Evolutionary conservation across 2,329 filamentous ascomycete genomes (phyloP).

Genomic region (Cordyceps pruinosa): DNA sequence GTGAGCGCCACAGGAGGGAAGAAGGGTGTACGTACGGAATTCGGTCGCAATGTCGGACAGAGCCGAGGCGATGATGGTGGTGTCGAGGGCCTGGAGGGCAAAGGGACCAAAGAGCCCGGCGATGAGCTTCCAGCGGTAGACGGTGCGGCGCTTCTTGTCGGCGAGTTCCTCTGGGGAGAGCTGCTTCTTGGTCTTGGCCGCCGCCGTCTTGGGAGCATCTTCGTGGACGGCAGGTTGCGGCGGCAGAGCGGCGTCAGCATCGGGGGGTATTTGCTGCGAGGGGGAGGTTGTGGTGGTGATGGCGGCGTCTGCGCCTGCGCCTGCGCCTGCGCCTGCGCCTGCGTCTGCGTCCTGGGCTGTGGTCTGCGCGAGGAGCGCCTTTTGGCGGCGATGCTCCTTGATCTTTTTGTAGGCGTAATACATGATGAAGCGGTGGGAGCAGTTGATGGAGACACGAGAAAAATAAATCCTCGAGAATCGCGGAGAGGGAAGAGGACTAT

Average conservation of each 20-base stretch:
- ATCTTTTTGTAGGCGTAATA: constrained; percentile 8
- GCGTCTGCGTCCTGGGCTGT: not conserved
- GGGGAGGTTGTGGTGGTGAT: not conserved
- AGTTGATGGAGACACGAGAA: not conserved
- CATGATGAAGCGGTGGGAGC: not conserved
- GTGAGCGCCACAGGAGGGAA: not conserved
- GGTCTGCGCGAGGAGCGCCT: not conserved
- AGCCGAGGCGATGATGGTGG: constrained; percentile 39
- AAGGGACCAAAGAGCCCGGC: constrained; percentile 50
- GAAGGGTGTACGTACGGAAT: not conserved
- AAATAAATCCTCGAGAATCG: not conserved
- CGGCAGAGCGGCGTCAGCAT: no score
- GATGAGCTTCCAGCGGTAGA: constrained; percentile 49
- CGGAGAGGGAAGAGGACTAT: not conserved
- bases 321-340: no score
- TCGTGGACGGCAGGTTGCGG: not conserved
- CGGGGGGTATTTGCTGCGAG: no score
- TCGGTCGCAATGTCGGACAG: constrained; percentile 5
- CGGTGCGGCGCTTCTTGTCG: constrained; percentile 6
- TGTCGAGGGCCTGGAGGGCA: constrained; percentile 51
- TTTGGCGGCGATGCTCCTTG: constrained; percentile 9
- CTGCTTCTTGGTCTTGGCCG: not conserved
- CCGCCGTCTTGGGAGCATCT: not conserved
- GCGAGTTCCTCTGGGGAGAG: constrained; percentile 7
- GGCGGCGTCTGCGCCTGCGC: not conserved